phyloP scores from a whole-genome alignment of 2,329 filamentous ascomycete genomes.

The Sclerotiophoma versabilis region DNA sequence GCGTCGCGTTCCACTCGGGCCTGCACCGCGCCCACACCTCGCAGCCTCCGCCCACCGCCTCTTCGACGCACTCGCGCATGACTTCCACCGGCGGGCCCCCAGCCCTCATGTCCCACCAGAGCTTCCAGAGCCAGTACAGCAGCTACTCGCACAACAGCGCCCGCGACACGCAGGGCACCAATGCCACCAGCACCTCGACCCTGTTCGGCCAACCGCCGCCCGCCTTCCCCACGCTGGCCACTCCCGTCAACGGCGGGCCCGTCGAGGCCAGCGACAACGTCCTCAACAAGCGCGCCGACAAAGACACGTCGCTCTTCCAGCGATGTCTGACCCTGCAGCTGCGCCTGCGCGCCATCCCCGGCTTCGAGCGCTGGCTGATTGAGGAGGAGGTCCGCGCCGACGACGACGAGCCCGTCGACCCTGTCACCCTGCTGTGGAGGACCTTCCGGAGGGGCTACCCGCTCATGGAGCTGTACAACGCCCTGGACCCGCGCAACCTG shows the following conservation, averaged over 20 bases:
- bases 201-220: constrained; percentile 50
- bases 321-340: constrained; percentile 87
- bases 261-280: constrained; percentile 87
- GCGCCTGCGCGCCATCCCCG: constrained; percentile 81
- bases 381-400: constrained; percentile 73
- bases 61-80: constrained; percentile 41
- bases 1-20: constrained; percentile 28
- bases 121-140: constrained; percentile 57
- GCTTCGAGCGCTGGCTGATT: constrained; percentile 76
- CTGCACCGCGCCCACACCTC: constrained; percentile 31
- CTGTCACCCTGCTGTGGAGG: constrained; percentile 87
- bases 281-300: constrained; percentile 95
- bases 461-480: constrained; percentile 88
- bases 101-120: constrained; percentile 54
- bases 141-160: constrained; percentile 55
- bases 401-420: constrained; percentile 68
- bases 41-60: constrained; percentile 32
- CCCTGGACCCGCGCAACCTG: constrained; percentile 72
- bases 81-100: constrained; percentile 44
- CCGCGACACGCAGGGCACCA: constrained; percentile 57
- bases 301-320: constrained; percentile 90
- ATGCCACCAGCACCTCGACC: constrained; percentile 54
- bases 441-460: constrained; percentile 84
- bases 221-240: constrained; percentile 41
- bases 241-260: constrained; percentile 62